Base-by-base conservation (phyloP, 768 basidiomycete species). In the Rhodocollybia butyracea region DNA sequence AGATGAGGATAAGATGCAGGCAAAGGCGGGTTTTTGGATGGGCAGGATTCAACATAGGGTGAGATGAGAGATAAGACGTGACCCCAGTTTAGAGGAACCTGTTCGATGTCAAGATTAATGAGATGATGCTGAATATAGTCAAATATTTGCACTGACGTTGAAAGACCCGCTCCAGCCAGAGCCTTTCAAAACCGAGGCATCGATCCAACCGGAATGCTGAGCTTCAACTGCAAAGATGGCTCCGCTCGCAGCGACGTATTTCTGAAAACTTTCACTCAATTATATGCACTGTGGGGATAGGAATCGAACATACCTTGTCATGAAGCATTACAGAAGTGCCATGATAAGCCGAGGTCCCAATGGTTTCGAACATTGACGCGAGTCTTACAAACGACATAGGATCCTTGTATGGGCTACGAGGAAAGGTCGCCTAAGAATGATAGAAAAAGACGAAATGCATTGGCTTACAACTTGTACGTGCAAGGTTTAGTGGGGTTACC, bases 181-280 rank as follows among this genome's bases (percentile, higher is more conserved):
- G 21, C 67, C 66, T 48, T 78, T 71, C 57, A 71, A 68, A 38
- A 82, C 76, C 15, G 79, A 74, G 1, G 77, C 75, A 58, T 75
- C 72, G 32, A 88, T 67, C 85, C 85, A 89, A 1, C 78, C 71
- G n/a, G 82, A 76, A 55, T 88, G 86, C 31, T 85, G 78, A 22
- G 84, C 76, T 63, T 89, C 84, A 51, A 77, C 78, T 15, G 76
- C 72, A 36, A 80, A 69, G 62, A 83, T 78, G 38, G 76, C 70
- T 10, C 69, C 80, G 26, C 76, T 76, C 17, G 74, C 75, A 45
- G 75, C 71, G 17, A 76, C 55, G 63, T 70, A 73, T 19, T 63
- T 70, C 58, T 69, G 27, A 24, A 43, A 19, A 15, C 3, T 29
- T 34, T 13, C 24, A 24, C 13, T 40, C 30, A 24, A 45, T 54